Conservation (phyloP, 139 green algal genomes). For the Asterochloris sp. region DNA sequence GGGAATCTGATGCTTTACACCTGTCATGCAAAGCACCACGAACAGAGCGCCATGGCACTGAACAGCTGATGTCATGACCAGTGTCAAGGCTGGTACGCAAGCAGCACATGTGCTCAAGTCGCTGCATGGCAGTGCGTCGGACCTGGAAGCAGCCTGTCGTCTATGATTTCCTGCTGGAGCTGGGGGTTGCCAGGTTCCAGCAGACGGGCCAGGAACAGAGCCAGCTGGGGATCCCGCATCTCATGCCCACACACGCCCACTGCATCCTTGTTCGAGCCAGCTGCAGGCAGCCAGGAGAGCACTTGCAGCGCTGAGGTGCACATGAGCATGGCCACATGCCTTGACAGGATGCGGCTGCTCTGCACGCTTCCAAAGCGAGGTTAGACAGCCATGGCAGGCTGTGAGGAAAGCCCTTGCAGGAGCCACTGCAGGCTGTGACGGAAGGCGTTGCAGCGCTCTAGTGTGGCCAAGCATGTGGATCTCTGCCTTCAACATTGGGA, state of each 20-base stretch:
- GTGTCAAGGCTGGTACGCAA: neutral
- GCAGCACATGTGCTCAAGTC: neutral
- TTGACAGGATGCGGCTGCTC: too few relatives aligned
- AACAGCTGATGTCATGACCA: neutral
- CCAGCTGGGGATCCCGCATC: slow-evolving; percentile 74
- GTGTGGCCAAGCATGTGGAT: too few relatives aligned
- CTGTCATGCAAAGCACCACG: neutral
- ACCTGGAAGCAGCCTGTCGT: slow-evolving; percentile 21
- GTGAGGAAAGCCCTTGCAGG: too few relatives aligned
- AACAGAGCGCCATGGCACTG: too few relatives aligned
- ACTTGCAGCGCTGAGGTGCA: neutral
- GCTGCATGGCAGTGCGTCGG: neutral
- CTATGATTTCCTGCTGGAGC: slow-evolving; percentile 7
- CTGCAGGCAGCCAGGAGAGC: slow-evolving; percentile 12
- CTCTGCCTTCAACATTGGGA: too few relatives aligned
- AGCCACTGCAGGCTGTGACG: too few relatives aligned
- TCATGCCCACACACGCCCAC: slow-evolving; percentile 63
- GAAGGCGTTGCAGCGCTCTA: too few relatives aligned
- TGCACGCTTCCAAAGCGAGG: neutral
- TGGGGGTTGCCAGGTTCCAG: slow-evolving; percentile 28
- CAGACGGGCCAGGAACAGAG: slow-evolving; percentile 58
- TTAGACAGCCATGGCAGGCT: neutral
- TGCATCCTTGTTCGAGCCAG: slow-evolving; percentile 41
- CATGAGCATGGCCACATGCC: too few relatives aligned
- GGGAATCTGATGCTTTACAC: neutral